Base-by-base conservation (phyloP, 2,329 filamentous ascomycete genomes). In the Diplodia mutila region DNA sequence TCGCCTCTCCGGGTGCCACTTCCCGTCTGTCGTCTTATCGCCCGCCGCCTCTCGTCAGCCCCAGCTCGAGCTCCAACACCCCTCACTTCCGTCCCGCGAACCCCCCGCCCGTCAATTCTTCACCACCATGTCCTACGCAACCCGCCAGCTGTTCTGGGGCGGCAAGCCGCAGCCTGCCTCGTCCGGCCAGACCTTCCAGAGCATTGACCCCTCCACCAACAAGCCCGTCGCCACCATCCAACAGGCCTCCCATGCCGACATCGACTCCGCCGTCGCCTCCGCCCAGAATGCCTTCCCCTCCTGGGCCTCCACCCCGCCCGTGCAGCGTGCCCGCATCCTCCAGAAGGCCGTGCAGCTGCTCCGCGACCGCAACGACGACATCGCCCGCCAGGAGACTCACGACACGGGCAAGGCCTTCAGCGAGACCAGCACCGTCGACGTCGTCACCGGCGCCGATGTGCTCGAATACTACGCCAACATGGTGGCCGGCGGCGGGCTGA, bases 381-480 rank as follows among this genome's bases (percentile, higher is more conserved):
- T 97, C 51, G 93, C 93, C 61, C 85, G 85, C 67, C 83, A 92
- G 67, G 93, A 97, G 81, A 96, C 92, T 1, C 84, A 90, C 74
- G 93, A 97, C 78, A 96, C 93, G 0, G 93, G 93, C 75, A 96
- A 96, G 79, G 88, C 93, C 8, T 94, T 86, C 79, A 90, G 90
- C 3, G 93, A 97, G 80, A 97, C 93, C 3, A 91, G 90, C 65
- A 89, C 90, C 0, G 92, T 97, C 32, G 93, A 97, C 76, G 85
- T 97, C 25, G 86, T 90, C 51, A 95, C 92, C 0, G 92, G 93
- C 57, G 91, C 91, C 27, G 93, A 96, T 77, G 91, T 94, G 34
- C 85, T 96, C 69, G 92, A 95, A 78, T 96, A 93, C 82, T 96
- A 91, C 78, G 92, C 92, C 68, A 91, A 92, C 74, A 82, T 93